phyloP scores from a whole-genome alignment of 176 grass and related monocot genomes.

The Zoysia pacifica region DNA sequence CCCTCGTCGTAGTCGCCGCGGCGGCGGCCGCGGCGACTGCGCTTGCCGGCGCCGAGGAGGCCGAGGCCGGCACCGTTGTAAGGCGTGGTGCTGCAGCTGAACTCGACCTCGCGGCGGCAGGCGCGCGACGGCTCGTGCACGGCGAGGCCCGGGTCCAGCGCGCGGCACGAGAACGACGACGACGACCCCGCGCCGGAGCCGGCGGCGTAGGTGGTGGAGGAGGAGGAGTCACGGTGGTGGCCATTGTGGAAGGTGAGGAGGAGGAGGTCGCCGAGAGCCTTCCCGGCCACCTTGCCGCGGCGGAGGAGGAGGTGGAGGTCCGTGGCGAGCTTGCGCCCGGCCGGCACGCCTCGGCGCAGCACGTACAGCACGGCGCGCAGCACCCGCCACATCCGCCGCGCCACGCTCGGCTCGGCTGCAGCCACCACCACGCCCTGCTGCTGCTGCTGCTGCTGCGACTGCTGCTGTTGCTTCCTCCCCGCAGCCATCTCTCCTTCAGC shows the following conservation, averaged over 20 bases:
- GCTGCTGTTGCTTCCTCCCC: background rate
- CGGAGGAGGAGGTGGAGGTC: slow-evolving; percentile 73
- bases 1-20: too few species aligned
- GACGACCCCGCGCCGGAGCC: background rate
- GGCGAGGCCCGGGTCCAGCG: slow-evolving; percentile 37
- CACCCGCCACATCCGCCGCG: slow-evolving; percentile 66
- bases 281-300: slow-evolving; percentile 75
- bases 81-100: slow-evolving; percentile 93
- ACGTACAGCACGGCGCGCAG: slow-evolving; percentile 75
- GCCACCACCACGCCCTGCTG: background rate
- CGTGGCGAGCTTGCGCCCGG: slow-evolving; percentile 75
- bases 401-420: slow-evolving; percentile 12
- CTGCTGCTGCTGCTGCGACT: slow-evolving; percentile 7
- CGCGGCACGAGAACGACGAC: slow-evolving; percentile 43
- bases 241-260: slow-evolving; percentile 53
- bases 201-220: background rate
- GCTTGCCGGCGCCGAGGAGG: too few species aligned
- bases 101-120: slow-evolving; percentile 72
- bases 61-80: background rate
- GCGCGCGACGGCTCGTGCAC: slow-evolving; percentile 46
- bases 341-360: slow-evolving; percentile 56
- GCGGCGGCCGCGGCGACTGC: too few species aligned
- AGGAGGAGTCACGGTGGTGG: background rate
- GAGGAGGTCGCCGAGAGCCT: slow-evolving; percentile 63
- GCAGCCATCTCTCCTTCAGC: slow-evolving; percentile 3